A percentile compares a stretch with the other conserved stretches of the same genome.
Conservation (phyloP, 2,329 filamentous ascomycete genomes). For the Alternaria gaisen region DNA sequence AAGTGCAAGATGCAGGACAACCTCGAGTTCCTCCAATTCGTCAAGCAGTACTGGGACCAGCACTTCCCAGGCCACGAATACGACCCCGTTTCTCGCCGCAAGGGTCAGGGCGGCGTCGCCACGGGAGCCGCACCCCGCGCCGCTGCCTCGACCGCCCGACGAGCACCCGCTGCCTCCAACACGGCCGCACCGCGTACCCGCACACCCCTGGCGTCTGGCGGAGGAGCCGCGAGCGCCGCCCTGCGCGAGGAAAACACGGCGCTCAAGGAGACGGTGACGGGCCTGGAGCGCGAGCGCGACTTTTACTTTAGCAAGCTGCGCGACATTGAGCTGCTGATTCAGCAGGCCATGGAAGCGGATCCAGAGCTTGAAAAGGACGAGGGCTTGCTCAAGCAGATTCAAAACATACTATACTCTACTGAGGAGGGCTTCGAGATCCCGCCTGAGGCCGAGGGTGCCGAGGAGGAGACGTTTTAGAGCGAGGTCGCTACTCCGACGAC, state of each 20-base stretch:
- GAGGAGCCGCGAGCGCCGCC: constrained; percentile 71
- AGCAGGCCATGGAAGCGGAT: constrained; percentile 91
- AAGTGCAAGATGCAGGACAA: constrained; percentile 99
- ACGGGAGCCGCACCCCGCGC: constrained; percentile 59
- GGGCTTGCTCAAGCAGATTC: constrained; percentile 92
- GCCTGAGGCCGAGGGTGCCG: constrained; percentile 75
- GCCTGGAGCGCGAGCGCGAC: constrained; percentile 93
- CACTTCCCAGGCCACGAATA: constrained; percentile 98
- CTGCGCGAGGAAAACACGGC: constrained; percentile 86
- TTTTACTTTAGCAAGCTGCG: constrained; percentile 99
- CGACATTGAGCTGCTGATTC: constrained; percentile 94
- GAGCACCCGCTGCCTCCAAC: constrained; percentile 53
- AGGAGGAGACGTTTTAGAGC: constrained; percentile 68
- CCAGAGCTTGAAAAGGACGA: constrained; percentile 95
- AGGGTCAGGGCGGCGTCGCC: constrained; percentile 72
- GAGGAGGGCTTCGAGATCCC: constrained; percentile 88
- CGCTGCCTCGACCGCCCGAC: constrained; percentile 56
- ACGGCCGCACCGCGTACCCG: constrained; percentile 53
- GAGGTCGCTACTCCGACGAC: constrained; percentile 7
- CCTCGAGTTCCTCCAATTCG: constrained; percentile 97
- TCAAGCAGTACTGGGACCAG: constrained; percentile 96
- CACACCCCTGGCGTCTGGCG: constrained; percentile 56
- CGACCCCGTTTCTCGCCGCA: constrained; percentile 85
- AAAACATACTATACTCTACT: constrained; percentile 95
- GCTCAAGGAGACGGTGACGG: constrained; percentile 93